phyloP scores from a whole-genome alignment of 1,139 yeast species.

The Blastobotrys capitulatus region DNA sequence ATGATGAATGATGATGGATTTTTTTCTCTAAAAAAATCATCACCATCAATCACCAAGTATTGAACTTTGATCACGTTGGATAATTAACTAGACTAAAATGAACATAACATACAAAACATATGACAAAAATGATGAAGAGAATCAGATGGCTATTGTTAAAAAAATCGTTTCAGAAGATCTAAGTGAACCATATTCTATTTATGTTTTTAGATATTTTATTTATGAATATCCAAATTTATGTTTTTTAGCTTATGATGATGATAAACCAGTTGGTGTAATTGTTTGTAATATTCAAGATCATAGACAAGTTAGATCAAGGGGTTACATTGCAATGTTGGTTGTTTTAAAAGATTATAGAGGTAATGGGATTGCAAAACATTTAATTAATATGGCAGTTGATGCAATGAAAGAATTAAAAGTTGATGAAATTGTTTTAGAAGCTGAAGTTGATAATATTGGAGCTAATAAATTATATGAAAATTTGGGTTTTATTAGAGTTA shows the following conservation, averaged over 20 bases:
- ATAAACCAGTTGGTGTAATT: conserved; percentile 64
- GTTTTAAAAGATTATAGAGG: conserved; percentile 70
- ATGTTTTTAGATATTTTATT: conserved; percentile 63
- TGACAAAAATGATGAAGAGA: conserved; percentile 28
- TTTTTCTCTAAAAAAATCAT: too few species aligned
- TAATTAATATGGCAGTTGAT: conserved; percentile 61
- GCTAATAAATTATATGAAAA: conserved; percentile 79
- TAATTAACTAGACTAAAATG: too few species aligned
- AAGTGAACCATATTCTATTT: conserved; percentile 69
- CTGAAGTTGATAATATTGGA: conserved; percentile 76
- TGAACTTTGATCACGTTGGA: too few species aligned
- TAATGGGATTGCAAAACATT: conserved; percentile 68
- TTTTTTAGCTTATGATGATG: conserved; percentile 34
- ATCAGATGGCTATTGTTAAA: conserved; percentile 34
- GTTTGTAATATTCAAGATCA: conserved; percentile 83
- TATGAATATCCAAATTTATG: conserved; percentile 67
- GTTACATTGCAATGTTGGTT: conserved; percentile 95
- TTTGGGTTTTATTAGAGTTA: conserved; percentile 78
- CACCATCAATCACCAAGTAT: too few species aligned
- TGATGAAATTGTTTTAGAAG: conserved; percentile 86
- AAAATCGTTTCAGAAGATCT: conserved; percentile 52
- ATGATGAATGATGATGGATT: too few species aligned
- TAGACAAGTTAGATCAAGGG: conserved; percentile 59
- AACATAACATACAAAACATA: conserved; percentile 27
- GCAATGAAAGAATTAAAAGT: conserved; percentile 58